Percentiles rank a stretch among this genome's conserved stretches.
Evolutionary conservation across 306 rosid species (phyloP).

Genomic region (Quercus wislizeni): DNA sequence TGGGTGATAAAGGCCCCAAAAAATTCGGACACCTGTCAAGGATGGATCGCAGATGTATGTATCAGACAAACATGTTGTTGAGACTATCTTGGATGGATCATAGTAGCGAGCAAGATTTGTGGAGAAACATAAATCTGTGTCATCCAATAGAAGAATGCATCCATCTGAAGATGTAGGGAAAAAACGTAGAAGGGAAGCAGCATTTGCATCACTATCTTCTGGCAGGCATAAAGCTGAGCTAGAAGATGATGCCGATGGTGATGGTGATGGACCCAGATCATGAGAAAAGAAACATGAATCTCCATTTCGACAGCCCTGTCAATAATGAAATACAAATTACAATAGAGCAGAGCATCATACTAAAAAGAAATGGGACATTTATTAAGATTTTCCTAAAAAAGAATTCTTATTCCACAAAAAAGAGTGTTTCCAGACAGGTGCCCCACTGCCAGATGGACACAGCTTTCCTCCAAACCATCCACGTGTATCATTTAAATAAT

Average conservation of each 20-base stretch:
- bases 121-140: constrained; percentile 50
- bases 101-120: constrained; percentile 41
- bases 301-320: constrained; percentile 85
- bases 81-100: constrained; percentile 60
- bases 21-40: constrained; percentile 43
- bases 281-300: constrained; percentile 70
- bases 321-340: constrained; percentile 2
- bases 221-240: constrained; percentile 42
- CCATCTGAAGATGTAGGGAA: constrained; percentile 44
- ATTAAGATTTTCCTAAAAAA: not conserved
- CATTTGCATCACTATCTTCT: constrained; percentile 41
- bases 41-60: constrained; percentile 41
- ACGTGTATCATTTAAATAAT: too few species aligned
- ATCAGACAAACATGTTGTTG: constrained; percentile 56
- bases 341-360: not conserved
- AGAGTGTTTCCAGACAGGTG: not conserved
- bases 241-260: constrained; percentile 20
- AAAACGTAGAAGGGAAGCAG: constrained; percentile 43
- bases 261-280: constrained; percentile 30
- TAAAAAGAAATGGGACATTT: not conserved
- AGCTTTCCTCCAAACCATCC: too few species aligned
- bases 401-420: not conserved
- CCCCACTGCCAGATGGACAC: not conserved
- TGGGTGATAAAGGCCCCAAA: constrained; percentile 73
- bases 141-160: constrained; percentile 70